A percentile compares a stretch with the other conserved stretches of the same genome.
Conservation (phyloP, 768 basidiomycete species). For the Leucocoprinus leucothites region DNA sequence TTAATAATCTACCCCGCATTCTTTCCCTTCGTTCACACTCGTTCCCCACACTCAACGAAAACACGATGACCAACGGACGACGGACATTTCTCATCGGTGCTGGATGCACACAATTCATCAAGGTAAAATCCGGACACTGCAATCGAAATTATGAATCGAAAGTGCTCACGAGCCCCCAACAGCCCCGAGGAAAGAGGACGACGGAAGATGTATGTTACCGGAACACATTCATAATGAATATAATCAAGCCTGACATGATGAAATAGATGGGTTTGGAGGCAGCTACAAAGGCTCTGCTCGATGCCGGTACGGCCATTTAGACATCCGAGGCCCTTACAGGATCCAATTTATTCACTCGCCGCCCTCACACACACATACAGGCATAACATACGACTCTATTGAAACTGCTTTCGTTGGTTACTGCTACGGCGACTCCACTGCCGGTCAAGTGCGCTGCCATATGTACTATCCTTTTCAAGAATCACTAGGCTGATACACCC, state of each 20-base stretch:
- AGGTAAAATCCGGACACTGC: too few species aligned
- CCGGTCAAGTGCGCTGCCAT: conserved; percentile 54
- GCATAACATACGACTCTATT: conserved; percentile 78
- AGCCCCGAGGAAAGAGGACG: conserved; percentile 65
- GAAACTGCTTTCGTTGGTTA: conserved; percentile 76
- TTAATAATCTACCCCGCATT: too few species aligned
- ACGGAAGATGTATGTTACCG: conserved; percentile 63
- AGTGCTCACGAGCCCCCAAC: conserved; percentile 3
- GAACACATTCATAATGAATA: neutral
- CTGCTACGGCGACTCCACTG: conserved; percentile 78
- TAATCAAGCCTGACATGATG: neutral
- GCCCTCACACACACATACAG: conserved; percentile 29
- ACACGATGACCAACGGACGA: conserved; percentile 33
- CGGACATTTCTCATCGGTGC: conserved; percentile 67
- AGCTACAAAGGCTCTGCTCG: conserved; percentile 80
- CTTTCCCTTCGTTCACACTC: neutral
- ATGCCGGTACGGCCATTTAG: conserved; percentile 53
- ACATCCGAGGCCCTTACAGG: too few species aligned
- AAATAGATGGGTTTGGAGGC: conserved; percentile 83
- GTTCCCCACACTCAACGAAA: neutral
- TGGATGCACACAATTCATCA: conserved; percentile 76
- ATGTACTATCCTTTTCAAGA: too few species aligned
- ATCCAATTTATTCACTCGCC: neutral
- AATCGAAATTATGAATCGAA: conserved; percentile 11
- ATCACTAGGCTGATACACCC: neutral